Evolutionary conservation across 768 basidiomycete species (phyloP).

Genomic region (Tephrocybe sp.): DNA sequence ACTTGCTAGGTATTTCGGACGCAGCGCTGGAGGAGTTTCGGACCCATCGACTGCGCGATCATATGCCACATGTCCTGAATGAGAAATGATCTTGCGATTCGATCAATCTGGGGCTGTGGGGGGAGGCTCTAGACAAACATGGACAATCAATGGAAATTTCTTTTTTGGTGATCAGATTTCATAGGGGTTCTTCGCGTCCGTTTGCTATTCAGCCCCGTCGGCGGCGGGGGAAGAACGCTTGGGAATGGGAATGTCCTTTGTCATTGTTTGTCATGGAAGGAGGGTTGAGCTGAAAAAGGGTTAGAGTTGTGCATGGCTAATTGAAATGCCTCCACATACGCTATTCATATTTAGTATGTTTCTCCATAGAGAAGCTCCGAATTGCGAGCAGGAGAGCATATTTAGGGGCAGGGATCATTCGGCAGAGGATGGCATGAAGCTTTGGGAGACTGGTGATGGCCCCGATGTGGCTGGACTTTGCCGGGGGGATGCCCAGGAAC

Average conservation of each 20-base stretch:
- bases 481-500: slow-evolving; percentile 7
- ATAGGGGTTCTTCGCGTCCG: not conserved
- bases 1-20: no score
- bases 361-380: slow-evolving; percentile 2
- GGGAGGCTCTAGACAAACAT: slow-evolving; percentile 3
- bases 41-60: no score
- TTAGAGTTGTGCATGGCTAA: not conserved
- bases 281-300: not conserved
- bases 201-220: not conserved
- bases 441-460: not conserved
- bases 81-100: not conserved
- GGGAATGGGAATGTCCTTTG: not conserved
- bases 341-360: not conserved
- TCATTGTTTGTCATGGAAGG: not conserved
- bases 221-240: not conserved
- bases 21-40: no score
- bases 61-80: not conserved
- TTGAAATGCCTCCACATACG: not conserved
- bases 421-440: not conserved
- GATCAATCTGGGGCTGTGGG: slow-evolving; percentile 6
- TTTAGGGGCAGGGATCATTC: not conserved
- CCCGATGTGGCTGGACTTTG: slow-evolving; percentile 10
- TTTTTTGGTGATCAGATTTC: not conserved
- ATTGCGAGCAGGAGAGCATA: not conserved
- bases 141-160: not conserved